phyloP scores from a whole-genome alignment of 164 flowering plant species.

The Annona squamosa region DNA sequence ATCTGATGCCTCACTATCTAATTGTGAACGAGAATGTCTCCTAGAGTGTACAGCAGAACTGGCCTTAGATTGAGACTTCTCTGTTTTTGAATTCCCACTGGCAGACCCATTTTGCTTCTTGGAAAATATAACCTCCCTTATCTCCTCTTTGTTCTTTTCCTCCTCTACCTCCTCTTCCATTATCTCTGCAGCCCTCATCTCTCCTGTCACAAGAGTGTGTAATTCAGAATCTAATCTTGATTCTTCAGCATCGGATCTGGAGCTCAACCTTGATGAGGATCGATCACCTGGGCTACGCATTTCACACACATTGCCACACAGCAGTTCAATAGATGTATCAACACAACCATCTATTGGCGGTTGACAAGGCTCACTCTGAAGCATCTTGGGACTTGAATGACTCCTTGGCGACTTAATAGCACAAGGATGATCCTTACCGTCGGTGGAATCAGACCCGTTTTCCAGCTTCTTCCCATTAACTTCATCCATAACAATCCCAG shows the following conservation, averaged over 20 bases:
- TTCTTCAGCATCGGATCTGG: constrained; percentile 70
- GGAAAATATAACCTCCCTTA: constrained; percentile 29
- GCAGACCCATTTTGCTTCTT: constrained; percentile 36
- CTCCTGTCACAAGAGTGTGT: constrained; percentile 76
- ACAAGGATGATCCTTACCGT: constrained; percentile 31
- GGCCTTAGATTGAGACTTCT: constrained; percentile 31
- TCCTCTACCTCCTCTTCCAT: constrained; percentile 34
- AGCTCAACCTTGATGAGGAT: constrained; percentile 73
- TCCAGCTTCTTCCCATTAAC: constrained; percentile 35
- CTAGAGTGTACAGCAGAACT: constrained; percentile 34
- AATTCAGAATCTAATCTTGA: constrained; percentile 84
- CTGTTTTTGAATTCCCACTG: constrained; percentile 16
- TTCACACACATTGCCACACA: constrained; percentile 75
- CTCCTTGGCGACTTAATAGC: constrained; percentile 27
- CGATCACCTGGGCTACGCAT: constrained; percentile 77
- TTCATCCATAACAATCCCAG: constrained; percentile 59
- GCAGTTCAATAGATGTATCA: constrained; percentile 64
- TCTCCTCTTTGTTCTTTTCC: constrained; percentile 17
- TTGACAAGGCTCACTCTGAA: constrained; percentile 17
- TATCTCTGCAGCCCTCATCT: constrained; percentile 67
- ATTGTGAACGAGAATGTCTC: constrained; percentile 27
- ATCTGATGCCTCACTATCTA: constrained; percentile 35
- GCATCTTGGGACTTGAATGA: constrained; percentile 27
- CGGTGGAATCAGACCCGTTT: constrained; percentile 27
- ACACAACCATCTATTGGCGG: constrained; percentile 30